Conservation (phyloP, 371 early-diverging fungal species). For the Blakeslea trispora region DNA sequence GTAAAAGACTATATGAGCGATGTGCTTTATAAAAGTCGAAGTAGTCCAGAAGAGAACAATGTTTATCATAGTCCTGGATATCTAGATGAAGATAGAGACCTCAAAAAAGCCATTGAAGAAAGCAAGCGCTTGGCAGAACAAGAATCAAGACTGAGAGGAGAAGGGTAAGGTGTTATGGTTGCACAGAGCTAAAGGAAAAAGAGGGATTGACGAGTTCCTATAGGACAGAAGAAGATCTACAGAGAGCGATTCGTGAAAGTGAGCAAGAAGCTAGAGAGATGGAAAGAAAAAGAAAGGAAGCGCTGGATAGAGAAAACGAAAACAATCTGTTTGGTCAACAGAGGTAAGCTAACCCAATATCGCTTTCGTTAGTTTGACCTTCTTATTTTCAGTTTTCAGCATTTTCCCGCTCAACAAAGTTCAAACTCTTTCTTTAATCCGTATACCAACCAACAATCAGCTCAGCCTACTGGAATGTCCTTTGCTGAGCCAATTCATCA, state of each 20-base stretch:
- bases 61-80: constrained; percentile 52
- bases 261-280: constrained; percentile 25
- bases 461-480: constrained; percentile 49
- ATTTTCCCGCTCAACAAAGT: constrained; percentile 23
- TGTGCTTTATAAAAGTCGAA: constrained; percentile 20
- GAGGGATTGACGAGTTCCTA: not conserved
- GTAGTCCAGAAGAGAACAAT: constrained; percentile 32
- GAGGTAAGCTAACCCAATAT: constrained; percentile 5
- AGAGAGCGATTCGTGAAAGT: constrained; percentile 30
- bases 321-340: constrained; percentile 38
- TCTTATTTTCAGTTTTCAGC: constrained; percentile 12
- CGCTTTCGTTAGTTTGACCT: not conserved
- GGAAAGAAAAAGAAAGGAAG: constrained; percentile 19
- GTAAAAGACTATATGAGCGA: constrained; percentile 45
- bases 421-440: constrained; percentile 32
- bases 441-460: constrained; percentile 60
- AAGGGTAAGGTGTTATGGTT: constrained; percentile 19
- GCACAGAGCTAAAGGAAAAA: too few relatives aligned
- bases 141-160: constrained; percentile 47
- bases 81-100: constrained; percentile 77
- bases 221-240: constrained; percentile 35
- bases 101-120: constrained; percentile 85
- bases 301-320: constrained; percentile 32
- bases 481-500: constrained; percentile 23
- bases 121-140: constrained; percentile 71